A percentile compares a stretch with the other conserved stretches of the same genome.
phyloP scores from a whole-genome alignment of 2,329 filamentous ascomycete genomes.

The Endoconidiophora polonica region DNA sequence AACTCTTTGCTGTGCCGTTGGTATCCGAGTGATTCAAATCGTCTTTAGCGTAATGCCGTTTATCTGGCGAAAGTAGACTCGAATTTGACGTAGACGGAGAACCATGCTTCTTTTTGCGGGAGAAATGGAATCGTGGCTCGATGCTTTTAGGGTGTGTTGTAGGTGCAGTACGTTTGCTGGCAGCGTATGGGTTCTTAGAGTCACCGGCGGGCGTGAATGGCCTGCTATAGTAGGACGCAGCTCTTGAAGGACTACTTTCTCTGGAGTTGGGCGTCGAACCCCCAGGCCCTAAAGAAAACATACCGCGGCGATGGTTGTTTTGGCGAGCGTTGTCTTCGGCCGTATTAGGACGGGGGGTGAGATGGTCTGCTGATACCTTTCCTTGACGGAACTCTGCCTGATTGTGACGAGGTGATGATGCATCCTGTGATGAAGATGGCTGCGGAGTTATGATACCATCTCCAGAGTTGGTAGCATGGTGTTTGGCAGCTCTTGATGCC shows the following conservation, averaged over 20 bases:
- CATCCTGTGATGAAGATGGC: conserved; percentile 41
- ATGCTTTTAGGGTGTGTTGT: conserved; percentile 38
- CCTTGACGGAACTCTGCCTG: conserved; percentile 25
- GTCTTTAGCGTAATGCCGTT: conserved; percentile 24
- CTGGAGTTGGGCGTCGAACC: conserved; percentile 41
- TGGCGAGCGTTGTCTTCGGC: conserved; percentile 13
- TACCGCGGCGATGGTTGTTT: conserved; percentile 32
- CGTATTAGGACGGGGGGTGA: conserved; percentile 2
- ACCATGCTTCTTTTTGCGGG: conserved; percentile 50
- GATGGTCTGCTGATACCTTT: conserved; percentile 25
- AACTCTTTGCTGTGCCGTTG: conserved; percentile 37
- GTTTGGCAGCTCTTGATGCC: conserved; percentile 1
- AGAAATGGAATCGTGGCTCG: conserved; percentile 74
- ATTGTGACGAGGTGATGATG: conserved; percentile 26
- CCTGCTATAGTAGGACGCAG: conserved; percentile 49
- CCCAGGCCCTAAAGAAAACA: conserved; percentile 33
- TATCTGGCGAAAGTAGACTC: conserved; percentile 29
- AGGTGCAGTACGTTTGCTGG: conserved; percentile 51
- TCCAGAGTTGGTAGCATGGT: conserved; percentile 15
- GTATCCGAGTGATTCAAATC: conserved; percentile 13
- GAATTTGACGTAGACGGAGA: conserved; percentile 37
- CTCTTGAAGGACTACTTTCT: conserved; percentile 47
- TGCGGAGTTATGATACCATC: conserved; percentile 48
- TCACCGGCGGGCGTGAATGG: conserved; percentile 68
- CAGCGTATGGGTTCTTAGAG: conserved; percentile 72